phyloP scores from a whole-genome alignment of 2,329 filamentous ascomycete species.

The Trichoderma sp. region DNA sequence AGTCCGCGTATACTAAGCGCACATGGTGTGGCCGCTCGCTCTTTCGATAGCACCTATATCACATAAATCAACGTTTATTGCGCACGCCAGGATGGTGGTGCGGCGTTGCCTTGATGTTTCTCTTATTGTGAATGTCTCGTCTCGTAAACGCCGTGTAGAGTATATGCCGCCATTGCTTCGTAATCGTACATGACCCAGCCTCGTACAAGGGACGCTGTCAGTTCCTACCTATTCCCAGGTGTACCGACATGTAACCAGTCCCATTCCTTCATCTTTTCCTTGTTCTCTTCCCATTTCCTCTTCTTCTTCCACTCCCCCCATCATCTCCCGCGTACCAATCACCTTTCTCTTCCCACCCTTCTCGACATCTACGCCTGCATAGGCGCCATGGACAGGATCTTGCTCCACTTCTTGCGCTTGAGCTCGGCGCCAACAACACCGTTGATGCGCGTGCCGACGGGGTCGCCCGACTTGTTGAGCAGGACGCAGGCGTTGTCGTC shows the following conservation, averaged over 20 bases:
- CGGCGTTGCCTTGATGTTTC: too few species aligned
- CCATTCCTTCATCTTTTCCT: too few species aligned
- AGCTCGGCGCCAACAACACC: conserved; percentile 89
- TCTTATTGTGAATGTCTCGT: conserved; percentile 8
- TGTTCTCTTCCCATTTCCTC: neutral
- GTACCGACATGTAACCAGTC: neutral
- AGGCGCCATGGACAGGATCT: conserved; percentile 94
- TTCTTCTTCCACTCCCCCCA: neutral
- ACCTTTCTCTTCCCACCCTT: too few species aligned
- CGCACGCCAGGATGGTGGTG: too few species aligned
- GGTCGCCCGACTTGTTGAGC: conserved; percentile 95
- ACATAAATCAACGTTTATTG: neutral
- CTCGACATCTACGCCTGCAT: conserved; percentile 53
- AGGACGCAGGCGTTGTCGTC: conserved; percentile 98
- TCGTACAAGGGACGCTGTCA: conserved; percentile 32
- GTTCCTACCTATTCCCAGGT: conserved; percentile 8
- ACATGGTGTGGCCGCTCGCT: too few species aligned
- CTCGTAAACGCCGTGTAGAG: conserved; percentile 42
- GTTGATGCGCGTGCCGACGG: conserved; percentile 88
- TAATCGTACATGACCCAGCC: conserved; percentile 41
- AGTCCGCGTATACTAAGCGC: neutral
- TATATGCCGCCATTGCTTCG: conserved; percentile 39
- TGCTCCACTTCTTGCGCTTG: conserved; percentile 93
- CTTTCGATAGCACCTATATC: neutral
- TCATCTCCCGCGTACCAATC: neutral